phyloP scores from a whole-genome alignment of 257 asterid species.

The Sherardia arvensis region DNA sequence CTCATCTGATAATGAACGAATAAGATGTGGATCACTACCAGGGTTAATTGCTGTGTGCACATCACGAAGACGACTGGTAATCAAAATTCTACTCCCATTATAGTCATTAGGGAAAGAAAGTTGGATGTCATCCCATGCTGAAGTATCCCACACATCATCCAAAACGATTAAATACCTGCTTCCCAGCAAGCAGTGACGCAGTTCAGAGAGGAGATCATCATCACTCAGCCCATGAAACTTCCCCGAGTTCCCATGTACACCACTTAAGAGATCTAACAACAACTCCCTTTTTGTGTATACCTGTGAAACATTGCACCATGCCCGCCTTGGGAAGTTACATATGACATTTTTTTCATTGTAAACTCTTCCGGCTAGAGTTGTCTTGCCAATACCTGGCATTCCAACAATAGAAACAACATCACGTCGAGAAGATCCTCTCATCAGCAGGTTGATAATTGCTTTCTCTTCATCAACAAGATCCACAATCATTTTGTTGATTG shows the following conservation, averaged over 20 bases:
- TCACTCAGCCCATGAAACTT: background rate
- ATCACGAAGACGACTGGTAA: background rate
- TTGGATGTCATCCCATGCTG: background rate
- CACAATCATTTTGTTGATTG: background rate
- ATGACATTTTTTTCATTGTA: background rate
- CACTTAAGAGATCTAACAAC: background rate
- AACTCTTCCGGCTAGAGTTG: background rate
- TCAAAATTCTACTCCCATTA: background rate
- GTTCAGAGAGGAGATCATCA: background rate
- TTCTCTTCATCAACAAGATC: background rate
- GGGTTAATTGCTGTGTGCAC: background rate
- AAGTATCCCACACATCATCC: background rate
- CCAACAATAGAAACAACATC: slow-evolving; percentile 1
- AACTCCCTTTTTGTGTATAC: background rate
- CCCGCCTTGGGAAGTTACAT: background rate
- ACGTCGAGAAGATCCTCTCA: background rate
- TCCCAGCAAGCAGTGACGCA: background rate
- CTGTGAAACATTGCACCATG: background rate
- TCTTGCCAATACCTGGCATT: slow-evolving; percentile 6
- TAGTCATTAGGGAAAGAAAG: background rate
- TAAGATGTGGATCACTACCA: background rate
- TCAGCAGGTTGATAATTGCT: background rate
- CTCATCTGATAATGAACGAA: background rate
- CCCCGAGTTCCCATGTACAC: background rate
- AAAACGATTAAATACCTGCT: background rate